Conservation (phyloP, 192 early-diverging fungal genomes). For the Chytriomyces confervae region DNA sequence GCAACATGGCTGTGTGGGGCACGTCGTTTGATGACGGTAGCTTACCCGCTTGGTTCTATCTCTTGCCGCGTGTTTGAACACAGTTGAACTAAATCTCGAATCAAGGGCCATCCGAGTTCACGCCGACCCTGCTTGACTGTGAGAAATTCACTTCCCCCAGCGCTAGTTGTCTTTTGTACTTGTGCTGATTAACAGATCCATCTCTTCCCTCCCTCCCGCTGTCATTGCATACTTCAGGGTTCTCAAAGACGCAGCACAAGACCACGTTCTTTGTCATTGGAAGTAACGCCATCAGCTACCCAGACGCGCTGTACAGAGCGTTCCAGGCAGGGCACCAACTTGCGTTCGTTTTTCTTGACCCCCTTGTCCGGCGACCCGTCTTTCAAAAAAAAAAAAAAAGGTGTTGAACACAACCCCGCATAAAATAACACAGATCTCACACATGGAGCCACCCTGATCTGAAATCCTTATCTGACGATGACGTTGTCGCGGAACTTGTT, state of each 20-base stretch:
- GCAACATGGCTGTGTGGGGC: too few species aligned
- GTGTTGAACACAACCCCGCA: neutral
- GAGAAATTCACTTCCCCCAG: too few species aligned
- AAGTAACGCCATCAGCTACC: constrained; percentile 47
- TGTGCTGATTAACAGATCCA: neutral
- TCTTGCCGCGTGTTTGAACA: too few species aligned
- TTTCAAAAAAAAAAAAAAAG: too few species aligned
- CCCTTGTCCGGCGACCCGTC: neutral
- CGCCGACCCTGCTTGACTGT: too few species aligned
- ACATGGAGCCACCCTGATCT: constrained; percentile 64
- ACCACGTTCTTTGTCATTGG: constrained; percentile 63
- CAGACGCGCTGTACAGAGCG: constrained; percentile 51
- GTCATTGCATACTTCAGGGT: neutral
- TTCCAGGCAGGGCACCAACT: constrained; percentile 50
- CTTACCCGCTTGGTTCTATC: too few species aligned
- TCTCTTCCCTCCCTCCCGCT: neutral
- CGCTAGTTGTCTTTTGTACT: too few species aligned
- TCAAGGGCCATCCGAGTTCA: too few species aligned
- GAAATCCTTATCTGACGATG: constrained; percentile 67
- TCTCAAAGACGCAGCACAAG: constrained; percentile 24
- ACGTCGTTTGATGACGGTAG: too few species aligned
- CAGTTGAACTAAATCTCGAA: too few species aligned
- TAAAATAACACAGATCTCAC: constrained; percentile 14
- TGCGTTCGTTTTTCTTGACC: neutral
- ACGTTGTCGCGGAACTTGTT: constrained; percentile 71